A percentile compares a stretch with the other conserved stretches of the same genome.
phyloP scores from a whole-genome alignment of 345 rosid genomes.

The Draba incana region DNA sequence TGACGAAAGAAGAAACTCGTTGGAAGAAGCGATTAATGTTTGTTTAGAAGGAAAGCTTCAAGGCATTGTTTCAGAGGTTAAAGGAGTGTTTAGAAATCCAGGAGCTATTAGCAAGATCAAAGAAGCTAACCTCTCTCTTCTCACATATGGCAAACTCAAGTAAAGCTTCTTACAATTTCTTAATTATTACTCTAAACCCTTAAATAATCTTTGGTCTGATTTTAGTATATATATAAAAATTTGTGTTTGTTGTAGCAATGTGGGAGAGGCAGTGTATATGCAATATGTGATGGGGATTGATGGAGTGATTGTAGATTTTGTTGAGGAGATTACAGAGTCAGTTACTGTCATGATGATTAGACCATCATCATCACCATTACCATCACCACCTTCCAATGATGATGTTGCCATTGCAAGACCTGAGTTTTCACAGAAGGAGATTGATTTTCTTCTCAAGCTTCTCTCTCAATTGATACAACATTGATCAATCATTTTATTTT shows the following conservation, averaged over 20 bases:
- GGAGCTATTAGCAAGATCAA: slow-evolving; percentile 72
- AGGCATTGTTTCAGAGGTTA: slow-evolving; percentile 87
- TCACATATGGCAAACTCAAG: slow-evolving; percentile 88
- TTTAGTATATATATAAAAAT: background rate
- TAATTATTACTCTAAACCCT: background rate
- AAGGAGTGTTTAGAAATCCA: slow-evolving; percentile 78
- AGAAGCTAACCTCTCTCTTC: slow-evolving; percentile 76
- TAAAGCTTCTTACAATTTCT: slow-evolving; percentile 32
- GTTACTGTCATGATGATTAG: slow-evolving; percentile 54
- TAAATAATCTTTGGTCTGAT: background rate
- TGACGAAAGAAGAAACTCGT: slow-evolving; percentile 75
- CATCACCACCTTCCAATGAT: slow-evolving; percentile 37
- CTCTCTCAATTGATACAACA: slow-evolving; percentile 78
- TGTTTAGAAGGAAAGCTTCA: slow-evolving; percentile 77
- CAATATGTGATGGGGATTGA: slow-evolving; percentile 92
- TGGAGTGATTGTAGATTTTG: slow-evolving; percentile 88
- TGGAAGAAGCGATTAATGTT: slow-evolving; percentile 82
- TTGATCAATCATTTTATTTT: slow-evolving; percentile 25
- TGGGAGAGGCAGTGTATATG: slow-evolving; percentile 90
- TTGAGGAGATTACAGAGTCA: slow-evolving; percentile 72
- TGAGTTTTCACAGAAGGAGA: slow-evolving; percentile 67
- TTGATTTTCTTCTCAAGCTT: slow-evolving; percentile 84
- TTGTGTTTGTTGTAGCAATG: slow-evolving; percentile 55
- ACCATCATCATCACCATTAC: slow-evolving; percentile 24
- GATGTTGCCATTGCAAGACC: slow-evolving; percentile 53